Base-by-base conservation (phyloP, 2,329 filamentous ascomycete species). In the Remersonia thermophila region DNA sequence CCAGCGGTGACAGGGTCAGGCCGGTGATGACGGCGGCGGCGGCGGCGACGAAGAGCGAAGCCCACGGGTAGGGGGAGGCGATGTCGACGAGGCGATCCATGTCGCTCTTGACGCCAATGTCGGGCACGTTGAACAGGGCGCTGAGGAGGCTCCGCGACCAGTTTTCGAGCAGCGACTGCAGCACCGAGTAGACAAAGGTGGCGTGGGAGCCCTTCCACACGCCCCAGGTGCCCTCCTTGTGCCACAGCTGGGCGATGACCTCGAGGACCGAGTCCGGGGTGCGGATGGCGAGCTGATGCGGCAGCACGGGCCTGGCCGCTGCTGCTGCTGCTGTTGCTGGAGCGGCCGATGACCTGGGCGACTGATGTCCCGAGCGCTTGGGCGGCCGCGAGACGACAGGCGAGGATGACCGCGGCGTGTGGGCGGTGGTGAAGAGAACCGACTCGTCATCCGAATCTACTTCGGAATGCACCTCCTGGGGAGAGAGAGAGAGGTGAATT, bases 121-220 rank as follows among this genome's bases (percentile, higher is more conserved):
- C 89, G 1, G 89, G 87, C 11, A 96, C 73, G 44, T 93, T 93
- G 48, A 96, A 71, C 5, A 96, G 68, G 1, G 91, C 89, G 30
- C 85, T 85, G n/a, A 96, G 68, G 35, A 95, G 71, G 51, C 85
- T 91, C 50, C 86, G 75, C 8, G 87, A 83, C 78, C 93, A 98
- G 48, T 84, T 87, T 56, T 96, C 91, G 20, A 94, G 64, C 7
- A 93, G 80, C 9, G 85, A 85, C 43, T 87, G 74, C 13, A 96
- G 68, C 32, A 95, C 74, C 0, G 79, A 83, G 60, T 96, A 94
- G 33, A 96, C 67, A 52, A 96, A 98, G 1, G 86, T 93, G 11
- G 83, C 77, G 55, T 96, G 96, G 27, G 86, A 84, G 7, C 80
- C 77, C 57, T 95, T 95, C 87, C 89, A 98, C 4, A 95, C 78